Conservation (phyloP, 345 rosid genomes). For the rapeseed (Brassica napus) region DNA sequence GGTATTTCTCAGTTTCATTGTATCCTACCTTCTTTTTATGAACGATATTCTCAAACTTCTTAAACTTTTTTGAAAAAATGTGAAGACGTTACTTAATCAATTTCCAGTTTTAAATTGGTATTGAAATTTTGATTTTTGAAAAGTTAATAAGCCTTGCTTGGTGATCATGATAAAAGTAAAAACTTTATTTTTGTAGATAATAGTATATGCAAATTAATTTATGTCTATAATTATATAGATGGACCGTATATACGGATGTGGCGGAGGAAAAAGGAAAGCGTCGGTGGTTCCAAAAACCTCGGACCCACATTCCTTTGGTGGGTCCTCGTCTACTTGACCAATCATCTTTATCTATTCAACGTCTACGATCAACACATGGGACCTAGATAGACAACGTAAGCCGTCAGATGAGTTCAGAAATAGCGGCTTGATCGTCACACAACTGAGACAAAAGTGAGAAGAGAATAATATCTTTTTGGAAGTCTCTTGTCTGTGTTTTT, state of each 20-base stretch:
- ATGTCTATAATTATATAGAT: not conserved
- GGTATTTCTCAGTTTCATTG: not conserved
- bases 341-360: constrained; percentile 38
- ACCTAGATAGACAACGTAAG: not conserved
- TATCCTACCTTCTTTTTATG: not conserved
- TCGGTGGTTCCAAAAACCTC: constrained; percentile 57
- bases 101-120: not conserved
- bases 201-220: not conserved
- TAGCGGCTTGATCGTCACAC: constrained; percentile 64
- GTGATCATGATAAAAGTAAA: constrained; percentile 36
- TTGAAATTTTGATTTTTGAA: constrained; percentile 6
- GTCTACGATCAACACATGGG: constrained; percentile 13
- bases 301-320: constrained; percentile 55
- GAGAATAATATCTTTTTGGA: constrained; percentile 35
- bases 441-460: constrained; percentile 42
- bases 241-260: constrained; percentile 26
- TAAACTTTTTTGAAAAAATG: not conserved
- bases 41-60: not conserved
- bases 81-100: not conserved
- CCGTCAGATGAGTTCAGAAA: constrained; percentile 56
- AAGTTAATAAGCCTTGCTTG: constrained; percentile 22
- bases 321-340: constrained; percentile 49
- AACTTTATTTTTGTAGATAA: constrained; percentile 18
- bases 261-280: constrained; percentile 37
- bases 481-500: constrained; percentile 28